Evolutionary conservation across 352 stramenopile species (phyloP).

Genomic region (Phytophthora kernoviae): DNA sequence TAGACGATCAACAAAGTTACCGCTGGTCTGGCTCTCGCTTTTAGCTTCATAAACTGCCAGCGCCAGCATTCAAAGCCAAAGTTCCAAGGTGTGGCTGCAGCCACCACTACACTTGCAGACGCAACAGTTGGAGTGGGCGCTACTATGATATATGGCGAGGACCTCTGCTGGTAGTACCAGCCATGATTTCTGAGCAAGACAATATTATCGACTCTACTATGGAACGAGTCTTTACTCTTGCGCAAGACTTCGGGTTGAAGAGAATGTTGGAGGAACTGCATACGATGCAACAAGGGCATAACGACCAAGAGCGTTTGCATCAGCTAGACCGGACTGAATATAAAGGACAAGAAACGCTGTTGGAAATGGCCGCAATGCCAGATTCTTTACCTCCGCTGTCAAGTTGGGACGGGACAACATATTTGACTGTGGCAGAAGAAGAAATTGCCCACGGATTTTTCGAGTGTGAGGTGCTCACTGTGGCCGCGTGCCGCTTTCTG

Average conservation of each 20-base stretch:
- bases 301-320: not conserved
- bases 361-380: not conserved
- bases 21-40: no score
- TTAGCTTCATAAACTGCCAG: no score
- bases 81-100: no score
- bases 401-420: not conserved
- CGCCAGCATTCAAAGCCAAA: no score
- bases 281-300: not conserved
- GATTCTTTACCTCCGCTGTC: not conserved
- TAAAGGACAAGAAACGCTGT: not conserved
- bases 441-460: not conserved
- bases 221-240: constrained; percentile 19
- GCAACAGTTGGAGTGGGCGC: no score
- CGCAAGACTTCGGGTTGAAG: constrained; percentile 24
- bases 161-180: no score
- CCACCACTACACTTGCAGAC: no score
- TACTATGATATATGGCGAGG: no score
- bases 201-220: no score
- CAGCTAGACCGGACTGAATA: not conserved
- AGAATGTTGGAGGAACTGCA: constrained; percentile 20
- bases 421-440: not conserved
- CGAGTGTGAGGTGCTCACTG: not conserved
- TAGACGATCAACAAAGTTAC: no score
- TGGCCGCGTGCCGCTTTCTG: not conserved
- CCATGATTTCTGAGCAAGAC: no score